phyloP scores from a whole-genome alignment of 1,139 yeast genomes.

The Kodamaea sp. region DNA sequence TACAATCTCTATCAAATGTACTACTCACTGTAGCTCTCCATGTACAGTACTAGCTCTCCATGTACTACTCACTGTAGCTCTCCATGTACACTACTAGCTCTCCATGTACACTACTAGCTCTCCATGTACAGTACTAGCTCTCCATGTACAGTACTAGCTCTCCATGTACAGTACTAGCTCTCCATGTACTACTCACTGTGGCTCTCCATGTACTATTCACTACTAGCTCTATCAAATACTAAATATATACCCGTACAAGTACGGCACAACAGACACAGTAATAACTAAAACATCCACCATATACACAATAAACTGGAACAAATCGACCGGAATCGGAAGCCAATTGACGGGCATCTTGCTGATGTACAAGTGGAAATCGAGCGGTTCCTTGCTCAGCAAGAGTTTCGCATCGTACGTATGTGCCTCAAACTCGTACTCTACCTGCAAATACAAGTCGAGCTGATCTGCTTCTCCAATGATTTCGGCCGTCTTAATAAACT shows the following conservation, averaged over 20 bases:
- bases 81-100: too few relatives aligned
- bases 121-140: too few relatives aligned
- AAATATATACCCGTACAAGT: conserved; percentile 5
- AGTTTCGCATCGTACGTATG: conserved; percentile 18
- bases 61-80: too few relatives aligned
- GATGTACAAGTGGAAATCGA: conserved; percentile 28
- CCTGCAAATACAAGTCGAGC: conserved; percentile 30
- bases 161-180: too few relatives aligned
- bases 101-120: too few relatives aligned
- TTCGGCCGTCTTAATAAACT: conserved; percentile 8
- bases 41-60: too few relatives aligned
- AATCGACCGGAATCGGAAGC: conserved; percentile 41
- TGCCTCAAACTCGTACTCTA: conserved; percentile 27
- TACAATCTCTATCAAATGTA: too few relatives aligned
- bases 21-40: too few relatives aligned
- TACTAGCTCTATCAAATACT: neutral
- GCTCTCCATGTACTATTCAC: too few relatives aligned
- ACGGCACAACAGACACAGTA: conserved; percentile 12
- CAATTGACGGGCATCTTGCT: conserved; percentile 30
- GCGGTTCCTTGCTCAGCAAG: conserved; percentile 13
- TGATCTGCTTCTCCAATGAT: conserved; percentile 7
- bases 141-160: too few relatives aligned
- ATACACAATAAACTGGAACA: conserved; percentile 32
- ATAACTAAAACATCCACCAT: conserved; percentile 27
- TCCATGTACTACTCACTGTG: too few relatives aligned